Evolutionary conservation across 495 filamentous ascomycete species (phyloP), one percentile per base, ranked within the genome.

Genomic region (Cladorrhinum samala): DNA sequence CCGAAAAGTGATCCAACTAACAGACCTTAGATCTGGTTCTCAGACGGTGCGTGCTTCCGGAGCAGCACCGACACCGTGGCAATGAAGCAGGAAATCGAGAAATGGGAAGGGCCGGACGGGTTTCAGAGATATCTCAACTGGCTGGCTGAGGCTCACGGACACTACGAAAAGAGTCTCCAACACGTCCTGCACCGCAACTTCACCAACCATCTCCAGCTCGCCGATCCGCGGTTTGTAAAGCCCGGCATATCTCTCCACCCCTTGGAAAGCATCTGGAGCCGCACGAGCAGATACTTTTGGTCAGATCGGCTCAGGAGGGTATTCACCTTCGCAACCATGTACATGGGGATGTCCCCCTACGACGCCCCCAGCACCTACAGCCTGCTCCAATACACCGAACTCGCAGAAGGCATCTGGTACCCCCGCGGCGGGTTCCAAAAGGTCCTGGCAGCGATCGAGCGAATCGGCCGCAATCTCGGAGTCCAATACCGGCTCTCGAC

Each of bases 271-370:
- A 80, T 85, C 9, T 88, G 79, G 66, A 68, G 63, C 11, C 70
- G 84, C 17, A 76, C 82, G 16, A 64, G 73, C 14, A 75, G 69
- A 47, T 87, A 86, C 59, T 87, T 87, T 63, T 77, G 72, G 68
- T 83, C 82, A 1, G 83, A 87, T 58, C 69, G 83, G 52, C 61
- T 87, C 62, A 69, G 83, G 42, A 65, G 84, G 13, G 83, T 82
- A 0, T 86, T 87, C 58, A 87, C 84, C 9, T 88, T 88, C 63
- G 83, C 80, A 24, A 86, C 81, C 54, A 88, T 88, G 85, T 88
- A 88, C 59, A 82, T 88, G 75, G 85, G 85, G 1, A 88, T 88
- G 85, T 78, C 71, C 53, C 85, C 85, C 1, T 88, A 83, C 64
- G 82, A 86, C 52, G 85, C 85, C 0, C 85, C 85, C 5, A 83